Evolutionary conservation across 2,329 filamentous ascomycete genomes (phyloP), one percentile per base, ranked within the genome.

Genomic region (Nemania bipapillata): DNA sequence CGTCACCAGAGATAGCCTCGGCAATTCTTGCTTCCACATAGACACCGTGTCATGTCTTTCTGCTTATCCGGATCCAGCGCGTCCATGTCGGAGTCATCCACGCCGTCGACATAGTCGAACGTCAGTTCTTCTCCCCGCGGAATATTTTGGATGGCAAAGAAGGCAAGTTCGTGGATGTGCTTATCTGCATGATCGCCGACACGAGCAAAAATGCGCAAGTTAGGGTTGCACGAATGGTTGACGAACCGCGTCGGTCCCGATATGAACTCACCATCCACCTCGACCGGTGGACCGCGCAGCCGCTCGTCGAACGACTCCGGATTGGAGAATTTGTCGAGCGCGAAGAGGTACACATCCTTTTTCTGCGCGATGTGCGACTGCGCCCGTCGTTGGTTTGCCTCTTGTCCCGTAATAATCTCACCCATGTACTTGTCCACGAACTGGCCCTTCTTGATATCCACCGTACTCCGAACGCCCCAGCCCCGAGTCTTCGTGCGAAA

Each of bases 351-450:
- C 0, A 91, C 89, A 24, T 92, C 89, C 74, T 94, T 94, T n/a
- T 85, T 84, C 66, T 87, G 83, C 0, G 86, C 85, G 2, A 86
- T 80, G 32, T 83, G 82, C 1, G 88, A 86, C 0, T 82, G 80
- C 1, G 82, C 81, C 6, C 92, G 90, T 2, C 93, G 89, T 1
- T 83, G 81, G 17, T 89, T 85, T 0, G 92, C 91, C 79, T 94
- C 89, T 1, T 79, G 73, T 0, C 85, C 82, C 1, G 88, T 90
- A 73, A 92, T 89, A 65, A 91, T 83, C 77, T 92, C 89, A 12
- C 93, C 92, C 7, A 94, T 84, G 75, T 96, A 96, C 7, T 86
- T 87, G 76, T 95, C 93, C 47, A 96, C 88, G 74, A 94, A 96
- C 72, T 94, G 91, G 2, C 93, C 93, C 70, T 86, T 84, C 63